These are phyloP conservation scores for Cyclospora cayetanensis DNA, from an alignment of 169 alveolate genomes.

Conservation along the genomic window DNA sequence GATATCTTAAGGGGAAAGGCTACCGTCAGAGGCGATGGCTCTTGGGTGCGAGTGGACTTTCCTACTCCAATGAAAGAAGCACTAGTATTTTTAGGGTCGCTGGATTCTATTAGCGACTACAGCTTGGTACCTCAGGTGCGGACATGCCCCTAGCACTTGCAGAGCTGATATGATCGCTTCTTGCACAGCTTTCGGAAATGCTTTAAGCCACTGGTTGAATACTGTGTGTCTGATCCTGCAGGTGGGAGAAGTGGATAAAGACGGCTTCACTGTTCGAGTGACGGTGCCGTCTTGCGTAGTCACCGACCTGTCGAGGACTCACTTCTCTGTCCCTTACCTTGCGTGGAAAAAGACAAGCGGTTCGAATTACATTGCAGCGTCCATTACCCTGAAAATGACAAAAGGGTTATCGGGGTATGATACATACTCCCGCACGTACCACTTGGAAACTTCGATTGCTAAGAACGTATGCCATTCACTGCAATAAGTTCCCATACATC, in stretches of 20 bases:
- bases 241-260: slow-evolving; percentile 45
- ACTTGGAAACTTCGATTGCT: no score
- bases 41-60: slow-evolving; percentile 43
- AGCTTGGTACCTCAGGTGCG: slow-evolving; percentile 34
- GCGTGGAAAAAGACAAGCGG: slow-evolving; percentile 26
- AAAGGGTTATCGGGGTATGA: no score
- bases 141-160: background rate
- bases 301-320: slow-evolving; percentile 34
- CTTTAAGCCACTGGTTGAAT: background rate
- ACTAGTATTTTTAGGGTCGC: slow-evolving; percentile 50
- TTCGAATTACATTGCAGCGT: slow-evolving; percentile 34
- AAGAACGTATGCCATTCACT: no score
- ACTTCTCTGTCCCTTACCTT: slow-evolving; percentile 16
- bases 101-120: slow-evolving; percentile 54
- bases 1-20: slow-evolving; percentile 44
- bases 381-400: no score
- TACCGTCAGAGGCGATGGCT: slow-evolving; percentile 43
- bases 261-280: slow-evolving; percentile 41
- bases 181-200: background rate
- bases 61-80: background rate
- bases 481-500: no score
- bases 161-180: background rate
- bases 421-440: no score
- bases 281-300: slow-evolving; percentile 50
- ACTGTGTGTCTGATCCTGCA: background rate